These are phyloP conservation scores for Purshia tridentata DNA, from an alignment of 306 rosid genomes.

Conservation along the genomic window DNA sequence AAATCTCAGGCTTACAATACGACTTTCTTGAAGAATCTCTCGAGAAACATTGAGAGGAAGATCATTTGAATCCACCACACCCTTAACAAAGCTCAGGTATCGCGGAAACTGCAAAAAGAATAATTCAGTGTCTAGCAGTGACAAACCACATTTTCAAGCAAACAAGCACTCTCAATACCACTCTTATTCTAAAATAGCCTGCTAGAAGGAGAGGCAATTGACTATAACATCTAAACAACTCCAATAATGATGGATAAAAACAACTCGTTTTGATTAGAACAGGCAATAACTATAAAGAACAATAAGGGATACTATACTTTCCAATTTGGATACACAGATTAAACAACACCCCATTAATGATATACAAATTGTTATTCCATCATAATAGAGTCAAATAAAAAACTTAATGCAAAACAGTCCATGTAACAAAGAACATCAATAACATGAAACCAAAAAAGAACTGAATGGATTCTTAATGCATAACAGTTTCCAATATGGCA, in stretches of 20 bases:
- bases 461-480: constrained; percentile 10
- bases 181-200: not conserved
- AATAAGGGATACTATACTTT: not conserved
- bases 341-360: not conserved
- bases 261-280: not conserved
- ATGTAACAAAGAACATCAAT: not conserved
- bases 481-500: not conserved
- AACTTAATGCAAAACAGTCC: not conserved
- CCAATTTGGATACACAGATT: not conserved
- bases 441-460: constrained; percentile 2
- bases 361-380: not conserved
- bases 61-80: constrained; percentile 92
- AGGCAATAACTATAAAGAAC: not conserved
- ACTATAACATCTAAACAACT: not conserved
- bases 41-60: constrained; percentile 97
- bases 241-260: not conserved
- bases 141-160: not conserved
- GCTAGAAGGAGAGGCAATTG: not conserved
- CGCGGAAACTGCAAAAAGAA: constrained; percentile 78
- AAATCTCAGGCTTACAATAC: constrained; percentile 63
- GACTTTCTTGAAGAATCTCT: constrained; percentile 99
- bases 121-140: not conserved
- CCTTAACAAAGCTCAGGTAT: constrained; percentile 94
- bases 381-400: not conserved
- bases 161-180: not conserved